phyloP scores from a whole-genome alignment of 768 basidiomycete genomes.

The Suillus ampliporus region DNA sequence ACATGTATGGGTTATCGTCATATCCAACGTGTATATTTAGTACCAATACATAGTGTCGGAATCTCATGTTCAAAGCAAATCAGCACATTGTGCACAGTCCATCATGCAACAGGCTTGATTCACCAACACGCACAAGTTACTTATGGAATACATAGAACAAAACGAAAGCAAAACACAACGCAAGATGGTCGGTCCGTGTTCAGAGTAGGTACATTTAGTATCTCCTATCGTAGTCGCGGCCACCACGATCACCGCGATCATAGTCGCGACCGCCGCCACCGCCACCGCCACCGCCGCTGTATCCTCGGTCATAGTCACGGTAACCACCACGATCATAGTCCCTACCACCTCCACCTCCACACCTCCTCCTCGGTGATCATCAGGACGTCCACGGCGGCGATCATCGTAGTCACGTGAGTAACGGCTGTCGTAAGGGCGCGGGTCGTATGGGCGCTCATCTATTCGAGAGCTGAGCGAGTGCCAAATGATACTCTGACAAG shows the following conservation, averaged over 20 bases:
- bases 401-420: slow-evolving; percentile 73
- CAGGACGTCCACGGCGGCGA: slow-evolving; percentile 52
- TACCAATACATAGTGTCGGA: too few relatives aligned
- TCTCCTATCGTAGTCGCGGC: slow-evolving; percentile 42
- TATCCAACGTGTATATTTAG: too few relatives aligned
- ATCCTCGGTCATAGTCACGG: slow-evolving; percentile 41
- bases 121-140: slow-evolving; percentile 5
- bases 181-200: slow-evolving; percentile 13
- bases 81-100: not conserved
- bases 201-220: slow-evolving; percentile 28
- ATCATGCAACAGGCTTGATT: slow-evolving; percentile 5
- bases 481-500: slow-evolving; percentile 5
- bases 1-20: too few relatives aligned
- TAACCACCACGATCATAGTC: slow-evolving; percentile 36
- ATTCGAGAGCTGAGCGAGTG: slow-evolving; percentile 16
- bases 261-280: slow-evolving; percentile 50
- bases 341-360: slow-evolving; percentile 35
- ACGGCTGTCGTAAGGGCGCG: slow-evolving; percentile 88
- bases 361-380: slow-evolving; percentile 52
- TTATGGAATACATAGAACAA: slow-evolving; percentile 9
- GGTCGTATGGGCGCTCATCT: slow-evolving; percentile 91
- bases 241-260: slow-evolving; percentile 33
- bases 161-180: slow-evolving; percentile 7
- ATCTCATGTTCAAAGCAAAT: not conserved
- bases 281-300: slow-evolving; percentile 49